Percentiles rank a stretch among this genome's conserved stretches.
phyloP scores from a whole-genome alignment of 192 early-diverging fungal species.

The Entomortierella chlamydospora region DNA sequence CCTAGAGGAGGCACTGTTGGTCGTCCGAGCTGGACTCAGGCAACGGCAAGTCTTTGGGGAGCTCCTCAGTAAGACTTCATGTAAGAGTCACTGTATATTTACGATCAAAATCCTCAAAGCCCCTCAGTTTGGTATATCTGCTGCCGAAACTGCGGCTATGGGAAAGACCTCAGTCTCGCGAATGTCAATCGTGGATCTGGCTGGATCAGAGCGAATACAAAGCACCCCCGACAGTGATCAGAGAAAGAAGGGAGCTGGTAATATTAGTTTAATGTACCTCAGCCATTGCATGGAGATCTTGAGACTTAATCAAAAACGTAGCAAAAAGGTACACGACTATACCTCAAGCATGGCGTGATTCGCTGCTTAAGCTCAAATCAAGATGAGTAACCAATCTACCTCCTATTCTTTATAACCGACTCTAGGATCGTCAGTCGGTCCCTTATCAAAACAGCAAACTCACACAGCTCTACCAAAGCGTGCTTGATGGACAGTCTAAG shows the following conservation, averaged over 20 bases:
- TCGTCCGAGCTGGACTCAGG: conserved; percentile 68
- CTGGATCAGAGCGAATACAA: conserved; percentile 74
- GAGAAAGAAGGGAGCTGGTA: conserved; percentile 70
- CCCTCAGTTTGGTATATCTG: conserved; percentile 56
- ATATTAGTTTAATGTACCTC: conserved; percentile 75
- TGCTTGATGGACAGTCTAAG: conserved; percentile 62
- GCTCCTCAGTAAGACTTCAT: conserved; percentile 65
- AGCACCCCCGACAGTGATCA: conserved; percentile 66
- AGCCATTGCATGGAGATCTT: conserved; percentile 78
- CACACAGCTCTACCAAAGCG: conserved; percentile 74
- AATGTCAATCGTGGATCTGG: conserved; percentile 76
- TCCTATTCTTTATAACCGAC: too few relatives aligned
- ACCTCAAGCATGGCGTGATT: neutral
- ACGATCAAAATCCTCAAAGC: conserved; percentile 73
- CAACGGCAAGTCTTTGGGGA: conserved; percentile 70
- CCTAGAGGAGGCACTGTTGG: conserved; percentile 66
- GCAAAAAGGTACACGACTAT: conserved; percentile 44
- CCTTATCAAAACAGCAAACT: conserved; percentile 77
- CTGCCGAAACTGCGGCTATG: conserved; percentile 52
- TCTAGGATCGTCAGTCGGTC: conserved; percentile 53
- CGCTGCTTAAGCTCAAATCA: neutral
- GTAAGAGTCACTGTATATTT: conserved; percentile 74
- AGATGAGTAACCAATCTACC: too few relatives aligned
- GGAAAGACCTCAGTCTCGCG: conserved; percentile 58
- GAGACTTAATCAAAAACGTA: conserved; percentile 60